Conservation (phyloP, 2,329 filamentous ascomycete species). For the Phialophora macrospora region DNA sequence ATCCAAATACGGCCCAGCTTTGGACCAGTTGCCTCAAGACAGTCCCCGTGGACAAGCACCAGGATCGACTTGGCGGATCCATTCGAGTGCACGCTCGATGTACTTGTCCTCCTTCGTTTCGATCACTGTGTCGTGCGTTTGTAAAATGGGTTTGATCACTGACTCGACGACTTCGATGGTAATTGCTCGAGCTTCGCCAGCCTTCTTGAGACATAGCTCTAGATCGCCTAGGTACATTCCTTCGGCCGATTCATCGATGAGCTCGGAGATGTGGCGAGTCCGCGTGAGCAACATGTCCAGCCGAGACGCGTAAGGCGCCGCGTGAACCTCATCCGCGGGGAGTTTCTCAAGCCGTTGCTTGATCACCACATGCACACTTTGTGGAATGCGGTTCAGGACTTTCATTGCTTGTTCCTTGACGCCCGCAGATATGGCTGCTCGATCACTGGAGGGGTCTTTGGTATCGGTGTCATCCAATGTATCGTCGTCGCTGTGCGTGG, state of each 20-base stretch:
- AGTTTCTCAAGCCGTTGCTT: conserved; percentile 49
- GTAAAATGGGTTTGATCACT: conserved; percentile 20
- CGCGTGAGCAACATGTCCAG: conserved; percentile 46
- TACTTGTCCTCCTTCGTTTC: conserved; percentile 43
- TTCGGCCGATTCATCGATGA: conserved; percentile 54
- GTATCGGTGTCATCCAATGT: conserved; percentile 36
- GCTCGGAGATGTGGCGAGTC: conserved; percentile 47
- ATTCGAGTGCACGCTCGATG: conserved; percentile 43
- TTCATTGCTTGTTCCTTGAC: conserved; percentile 51
- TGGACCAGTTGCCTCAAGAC: neutral
- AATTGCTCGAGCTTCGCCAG: conserved; percentile 36
- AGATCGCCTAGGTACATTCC: conserved; percentile 51
- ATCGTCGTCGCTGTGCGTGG: conserved; percentile 43
- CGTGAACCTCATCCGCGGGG: conserved; percentile 24
- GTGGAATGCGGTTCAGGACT: conserved; percentile 50
- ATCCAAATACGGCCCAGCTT: neutral
- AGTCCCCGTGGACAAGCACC: neutral
- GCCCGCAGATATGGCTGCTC: conserved; percentile 45
- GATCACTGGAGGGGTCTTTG: conserved; percentile 36
- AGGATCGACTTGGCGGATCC: conserved; percentile 39
- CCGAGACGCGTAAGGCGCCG: conserved; percentile 37
- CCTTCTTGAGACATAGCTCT: conserved; percentile 39
- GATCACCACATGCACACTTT: conserved; percentile 52
- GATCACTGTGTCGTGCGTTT: neutral
- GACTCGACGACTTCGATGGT: conserved; percentile 38